These are phyloP conservation scores for Hemileia vastatrix DNA, from an alignment of 1,284 basidiomycete species.

Conservation along the genomic window DNA sequence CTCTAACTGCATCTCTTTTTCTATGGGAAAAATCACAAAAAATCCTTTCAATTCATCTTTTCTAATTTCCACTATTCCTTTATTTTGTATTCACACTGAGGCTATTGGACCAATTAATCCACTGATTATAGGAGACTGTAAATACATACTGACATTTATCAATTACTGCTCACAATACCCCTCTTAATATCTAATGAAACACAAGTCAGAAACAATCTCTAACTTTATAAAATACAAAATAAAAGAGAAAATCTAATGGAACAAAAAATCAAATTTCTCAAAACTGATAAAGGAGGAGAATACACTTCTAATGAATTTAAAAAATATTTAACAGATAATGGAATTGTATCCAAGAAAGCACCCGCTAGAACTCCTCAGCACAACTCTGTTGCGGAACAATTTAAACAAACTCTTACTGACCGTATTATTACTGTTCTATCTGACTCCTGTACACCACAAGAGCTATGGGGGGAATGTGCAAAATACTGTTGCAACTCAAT, in stretches of 20 bases:
- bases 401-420: not conserved
- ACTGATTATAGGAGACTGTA: not conserved
- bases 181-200: not conserved
- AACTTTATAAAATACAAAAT: not conserved
- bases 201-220: too few relatives aligned
- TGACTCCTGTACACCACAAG: too few relatives aligned
- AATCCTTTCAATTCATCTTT: not conserved
- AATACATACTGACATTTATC: not conserved
- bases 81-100: not conserved
- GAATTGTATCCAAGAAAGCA: not conserved
- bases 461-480: too few relatives aligned
- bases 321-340: not conserved
- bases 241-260: not conserved
- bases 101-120: not conserved
- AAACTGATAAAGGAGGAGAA: not conserved
- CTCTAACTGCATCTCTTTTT: too few relatives aligned
- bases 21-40: not conserved
- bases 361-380: not conserved
- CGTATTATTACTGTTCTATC: too few relatives aligned
- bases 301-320: not conserved
- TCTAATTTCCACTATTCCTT: not conserved
- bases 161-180: not conserved
- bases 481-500: too few relatives aligned
- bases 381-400: not conserved
- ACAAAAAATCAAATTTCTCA: not conserved